Evolutionary conservation across 495 filamentous ascomycete species (phyloP), one percentile per base, ranked within the genome.

Genomic region (Chaetomium cochliodes): DNA sequence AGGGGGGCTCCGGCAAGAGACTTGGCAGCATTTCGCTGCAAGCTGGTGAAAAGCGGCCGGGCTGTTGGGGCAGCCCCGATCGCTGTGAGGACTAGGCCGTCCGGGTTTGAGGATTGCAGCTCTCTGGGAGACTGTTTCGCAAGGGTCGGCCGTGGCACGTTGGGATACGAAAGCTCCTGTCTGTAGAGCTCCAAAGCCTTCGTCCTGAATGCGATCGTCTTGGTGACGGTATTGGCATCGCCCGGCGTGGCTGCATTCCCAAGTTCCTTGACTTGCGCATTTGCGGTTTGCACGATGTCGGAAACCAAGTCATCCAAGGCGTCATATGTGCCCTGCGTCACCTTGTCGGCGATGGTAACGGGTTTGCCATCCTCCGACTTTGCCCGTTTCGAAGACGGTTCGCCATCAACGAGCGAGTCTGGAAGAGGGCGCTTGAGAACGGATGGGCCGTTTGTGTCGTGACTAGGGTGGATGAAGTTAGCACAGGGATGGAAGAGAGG

Each of bases 41-140:
- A 76, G 74, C 92, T 96, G 16, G 92, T 92, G 74, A 92, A 96
- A 18, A 96, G 80, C 60, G 93, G 91, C 67, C 87, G 89, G 16
- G 88, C 80, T 39, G 85, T 86, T 33, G 85, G 83, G n/a, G 87
- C 87, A 55, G 87, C 87, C 41, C 87, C 88, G 59, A 85, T 88
- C 1, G 94, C 78, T 0, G 89, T 92, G 65, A 96, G 76, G 2
- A 91, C 87, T 26, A 84, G 74, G 51, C 84, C 84, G 41, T 82
- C 83, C 54, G 56, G 68, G 65, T 58, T 63, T 49, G 47, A 60
- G 52, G 55, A 67, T 46, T 49, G 65, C 37, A 60, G 64, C 25
- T 70, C 65, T 54, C 30, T 65, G 20, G 52, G n/a, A 6, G 60
- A 52, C 11, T 39, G 37, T 23, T 68, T 72, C 37, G 37, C 49